A percentile compares a stretch with the other conserved stretches of the same genome.
Evolutionary conservation across 78 protist genomes (phyloP).

Genomic region (Creolimax fragrantissima): DNA sequence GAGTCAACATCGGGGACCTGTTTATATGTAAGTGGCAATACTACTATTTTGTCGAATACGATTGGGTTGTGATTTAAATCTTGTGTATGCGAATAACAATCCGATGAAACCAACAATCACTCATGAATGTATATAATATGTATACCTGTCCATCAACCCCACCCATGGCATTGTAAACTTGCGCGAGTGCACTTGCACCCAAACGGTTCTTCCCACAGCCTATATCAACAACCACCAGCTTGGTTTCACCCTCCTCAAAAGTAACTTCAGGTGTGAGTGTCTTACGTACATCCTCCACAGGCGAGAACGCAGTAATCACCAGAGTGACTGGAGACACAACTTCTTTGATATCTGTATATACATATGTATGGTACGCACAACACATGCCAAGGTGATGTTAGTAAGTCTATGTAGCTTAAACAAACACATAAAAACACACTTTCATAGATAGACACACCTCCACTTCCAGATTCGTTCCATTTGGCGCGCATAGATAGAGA

Average conservation of each 20-base stretch:
- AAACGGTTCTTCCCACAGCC: constrained; percentile 48
- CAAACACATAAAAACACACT: no score
- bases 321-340: constrained; percentile 68
- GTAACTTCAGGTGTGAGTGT: constrained; percentile 77
- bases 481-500: constrained; percentile 79
- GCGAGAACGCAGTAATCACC: constrained; percentile 70
- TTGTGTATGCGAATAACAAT: no score
- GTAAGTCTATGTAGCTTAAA: no score
- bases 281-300: constrained; percentile 54
- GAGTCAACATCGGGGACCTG: constrained; percentile 53
- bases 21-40: no score
- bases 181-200: constrained; percentile 78
- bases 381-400: no score
- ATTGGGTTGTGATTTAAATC: no score
- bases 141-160: neutral
- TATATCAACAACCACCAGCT: constrained; percentile 55
- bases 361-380: neutral
- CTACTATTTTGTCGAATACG: no score
- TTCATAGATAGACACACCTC: neutral
- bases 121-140: no score
- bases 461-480: neutral
- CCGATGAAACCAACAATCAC: no score
- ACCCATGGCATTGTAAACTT: constrained; percentile 36
- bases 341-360: neutral
- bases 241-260: constrained; percentile 2